Percentiles rank a stretch among this genome's conserved stretches.
Conservation (phyloP, 1,139 yeast genomes). For the Zygoascus sp. region DNA sequence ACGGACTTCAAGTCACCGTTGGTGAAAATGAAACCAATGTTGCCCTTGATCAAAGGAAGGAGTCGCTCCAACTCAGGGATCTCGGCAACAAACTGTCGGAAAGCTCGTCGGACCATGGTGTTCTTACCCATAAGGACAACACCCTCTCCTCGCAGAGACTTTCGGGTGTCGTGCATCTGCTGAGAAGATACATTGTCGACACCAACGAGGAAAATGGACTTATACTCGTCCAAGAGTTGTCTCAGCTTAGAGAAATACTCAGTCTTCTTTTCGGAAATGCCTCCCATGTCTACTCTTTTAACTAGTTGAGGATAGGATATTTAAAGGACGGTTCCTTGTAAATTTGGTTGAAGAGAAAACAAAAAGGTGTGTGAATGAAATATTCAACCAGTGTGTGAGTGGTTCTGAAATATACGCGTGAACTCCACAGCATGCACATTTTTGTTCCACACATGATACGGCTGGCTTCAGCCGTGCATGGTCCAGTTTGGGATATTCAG, state of each 20-base stretch:
- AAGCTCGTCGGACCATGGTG: constrained; percentile 99
- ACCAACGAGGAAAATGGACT: constrained; percentile 97
- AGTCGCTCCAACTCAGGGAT: constrained; percentile 95
- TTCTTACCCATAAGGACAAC: constrained; percentile 99
- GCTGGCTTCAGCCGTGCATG: neutral
- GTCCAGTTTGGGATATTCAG: neutral
- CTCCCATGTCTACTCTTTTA: constrained; percentile 96
- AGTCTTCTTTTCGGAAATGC: constrained; percentile 94
- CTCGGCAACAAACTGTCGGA: constrained; percentile 91
- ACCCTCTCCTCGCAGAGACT: constrained; percentile 90
- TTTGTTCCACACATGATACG: too few species aligned
- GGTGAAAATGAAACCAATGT: constrained; percentile 99
- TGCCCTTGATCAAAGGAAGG: constrained; percentile 93
- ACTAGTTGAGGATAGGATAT: constrained; percentile 77
- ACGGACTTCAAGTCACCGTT: constrained; percentile 86
- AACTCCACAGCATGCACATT: neutral
- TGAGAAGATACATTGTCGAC: constrained; percentile 99
- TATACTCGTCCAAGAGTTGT: constrained; percentile 93
- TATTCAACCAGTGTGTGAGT: too few species aligned
- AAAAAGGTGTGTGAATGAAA: too few species aligned
- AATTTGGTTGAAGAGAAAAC: constrained; percentile 8
- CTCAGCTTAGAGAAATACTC: constrained; percentile 95
- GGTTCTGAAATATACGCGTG: constrained; percentile 7
- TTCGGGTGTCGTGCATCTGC: constrained; percentile 99
- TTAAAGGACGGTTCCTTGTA: constrained; percentile 57